These are phyloP conservation scores for Calonectria honghensis DNA, from an alignment of 2,329 filamentous ascomycete species.

Conservation along the genomic window DNA sequence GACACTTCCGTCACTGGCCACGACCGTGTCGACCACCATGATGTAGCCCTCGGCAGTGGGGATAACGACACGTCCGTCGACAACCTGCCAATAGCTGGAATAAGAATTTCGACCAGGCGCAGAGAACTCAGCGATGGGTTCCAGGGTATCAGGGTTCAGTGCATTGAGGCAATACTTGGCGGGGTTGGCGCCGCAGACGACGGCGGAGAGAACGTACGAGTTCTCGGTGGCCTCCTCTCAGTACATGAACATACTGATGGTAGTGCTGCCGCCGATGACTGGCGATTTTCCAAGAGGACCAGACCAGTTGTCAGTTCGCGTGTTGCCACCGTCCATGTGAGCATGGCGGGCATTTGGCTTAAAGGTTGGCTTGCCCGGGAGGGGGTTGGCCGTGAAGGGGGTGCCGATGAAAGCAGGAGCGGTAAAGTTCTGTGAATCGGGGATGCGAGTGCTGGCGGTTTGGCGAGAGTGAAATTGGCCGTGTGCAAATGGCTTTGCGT, in stretches of 20 bases:
- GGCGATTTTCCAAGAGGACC: neutral
- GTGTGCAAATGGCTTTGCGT: neutral
- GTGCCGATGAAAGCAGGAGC: neutral
- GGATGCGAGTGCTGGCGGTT: neutral
- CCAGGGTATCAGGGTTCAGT: neutral
- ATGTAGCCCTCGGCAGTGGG: neutral
- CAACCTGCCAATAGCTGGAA: conserved; percentile 1
- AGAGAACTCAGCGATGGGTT: neutral
- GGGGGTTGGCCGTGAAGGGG: neutral
- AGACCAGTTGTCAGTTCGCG: neutral
- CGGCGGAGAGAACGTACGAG: neutral
- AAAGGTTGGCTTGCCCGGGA: neutral
- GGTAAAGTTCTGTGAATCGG: neutral
- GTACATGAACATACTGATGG: neutral
- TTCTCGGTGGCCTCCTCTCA: neutral
- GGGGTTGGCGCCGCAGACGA: neutral
- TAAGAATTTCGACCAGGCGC: neutral
- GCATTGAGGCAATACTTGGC: neutral
- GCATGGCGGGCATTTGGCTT: neutral
- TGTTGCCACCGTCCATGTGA: conserved; percentile 2
- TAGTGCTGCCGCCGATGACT: neutral
- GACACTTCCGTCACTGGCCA: neutral
- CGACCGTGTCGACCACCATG: neutral
- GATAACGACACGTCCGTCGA: neutral
- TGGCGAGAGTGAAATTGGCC: neutral